Conservation (phyloP, 2,329 filamentous ascomycete genomes). For the Aspergillus nomiae region DNA sequence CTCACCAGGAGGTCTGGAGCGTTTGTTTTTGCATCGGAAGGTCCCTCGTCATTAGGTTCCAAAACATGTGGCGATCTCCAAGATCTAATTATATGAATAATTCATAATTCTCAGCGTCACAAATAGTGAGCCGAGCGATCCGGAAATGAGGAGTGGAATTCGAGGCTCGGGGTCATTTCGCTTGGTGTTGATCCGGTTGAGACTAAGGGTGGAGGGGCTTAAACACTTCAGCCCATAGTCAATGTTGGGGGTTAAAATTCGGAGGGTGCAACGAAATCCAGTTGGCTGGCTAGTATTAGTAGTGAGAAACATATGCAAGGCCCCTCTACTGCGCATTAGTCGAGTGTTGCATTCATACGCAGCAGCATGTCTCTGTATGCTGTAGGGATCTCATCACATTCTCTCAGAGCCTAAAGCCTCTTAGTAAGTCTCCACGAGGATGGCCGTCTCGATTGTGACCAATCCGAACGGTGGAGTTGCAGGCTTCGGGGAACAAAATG, state of each 20-base stretch:
- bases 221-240: background rate
- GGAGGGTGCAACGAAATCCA: slow-evolving; percentile 5
- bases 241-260: slow-evolving; percentile 1
- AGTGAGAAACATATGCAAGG: slow-evolving; percentile 19
- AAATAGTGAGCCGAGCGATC: background rate
- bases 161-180: slow-evolving; percentile 8
- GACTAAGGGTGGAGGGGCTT: background rate
- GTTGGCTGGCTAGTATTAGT: background rate
- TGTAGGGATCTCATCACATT: slow-evolving; percentile 16
- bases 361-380: slow-evolving; percentile 11
- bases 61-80: slow-evolving; percentile 15
- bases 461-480: slow-evolving; percentile 21
- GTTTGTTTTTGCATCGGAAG: slow-evolving; percentile 7
- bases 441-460: slow-evolving; percentile 18
- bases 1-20: slow-evolving; percentile 13
- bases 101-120: slow-evolving; percentile 4
- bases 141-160: slow-evolving; percentile 2
- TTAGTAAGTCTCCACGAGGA: slow-evolving; percentile 17
- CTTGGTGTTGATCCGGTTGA: slow-evolving; percentile 4
- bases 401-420: slow-evolving; percentile 7
- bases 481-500: slow-evolving; percentile 9
- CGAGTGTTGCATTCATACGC: slow-evolving; percentile 9
- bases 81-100: slow-evolving; percentile 11
- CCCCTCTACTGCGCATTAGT: slow-evolving; percentile 15
- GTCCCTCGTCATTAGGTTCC: slow-evolving; percentile 13